Evolutionary conservation across 352 stramenopile species (phyloP).

Genomic region (Phytophthora multivora): DNA sequence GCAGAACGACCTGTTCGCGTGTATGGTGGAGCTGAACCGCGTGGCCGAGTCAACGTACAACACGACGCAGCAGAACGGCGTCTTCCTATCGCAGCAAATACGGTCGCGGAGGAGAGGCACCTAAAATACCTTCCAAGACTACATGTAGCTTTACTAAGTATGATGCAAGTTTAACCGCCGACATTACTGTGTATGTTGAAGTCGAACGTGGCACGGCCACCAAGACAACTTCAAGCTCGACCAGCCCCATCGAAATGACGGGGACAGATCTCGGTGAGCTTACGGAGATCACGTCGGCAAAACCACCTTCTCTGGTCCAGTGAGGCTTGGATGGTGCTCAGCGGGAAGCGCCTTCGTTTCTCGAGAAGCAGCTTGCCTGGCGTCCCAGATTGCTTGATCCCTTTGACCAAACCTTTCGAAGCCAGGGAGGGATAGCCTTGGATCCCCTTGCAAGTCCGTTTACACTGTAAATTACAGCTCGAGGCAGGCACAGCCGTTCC

Average conservation of each 20-base stretch:
- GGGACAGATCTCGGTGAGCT: constrained; percentile 3
- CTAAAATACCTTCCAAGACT: not conserved
- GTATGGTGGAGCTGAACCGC: constrained; percentile 36
- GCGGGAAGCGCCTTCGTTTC: constrained; percentile 6
- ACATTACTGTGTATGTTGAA: constrained; percentile 3
- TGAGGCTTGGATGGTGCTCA: constrained; percentile 11
- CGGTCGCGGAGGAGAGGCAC: not conserved
- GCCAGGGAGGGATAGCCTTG: not conserved
- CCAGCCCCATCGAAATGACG: not conserved
- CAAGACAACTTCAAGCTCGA: constrained; percentile 7
- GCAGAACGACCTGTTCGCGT: constrained; percentile 22
- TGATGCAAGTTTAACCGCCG: not conserved
- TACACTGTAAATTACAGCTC: too few relatives aligned
- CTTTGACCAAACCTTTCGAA: not conserved
- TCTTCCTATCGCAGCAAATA: constrained; percentile 27
- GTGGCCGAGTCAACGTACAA: constrained; percentile 37
- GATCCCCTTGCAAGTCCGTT: constrained; percentile 3
- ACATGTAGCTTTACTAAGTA: not conserved
- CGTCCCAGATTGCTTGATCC: not conserved
- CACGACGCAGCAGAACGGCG: constrained; percentile 32
- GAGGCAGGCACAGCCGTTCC: not conserved
- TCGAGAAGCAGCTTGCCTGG: constrained; percentile 6
- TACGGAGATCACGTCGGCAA: not conserved
- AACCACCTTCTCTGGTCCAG: not conserved
- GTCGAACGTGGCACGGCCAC: constrained; percentile 2